Conservation (phyloP, 352 stramenopile species). For the Globisporangium irregulare region DNA sequence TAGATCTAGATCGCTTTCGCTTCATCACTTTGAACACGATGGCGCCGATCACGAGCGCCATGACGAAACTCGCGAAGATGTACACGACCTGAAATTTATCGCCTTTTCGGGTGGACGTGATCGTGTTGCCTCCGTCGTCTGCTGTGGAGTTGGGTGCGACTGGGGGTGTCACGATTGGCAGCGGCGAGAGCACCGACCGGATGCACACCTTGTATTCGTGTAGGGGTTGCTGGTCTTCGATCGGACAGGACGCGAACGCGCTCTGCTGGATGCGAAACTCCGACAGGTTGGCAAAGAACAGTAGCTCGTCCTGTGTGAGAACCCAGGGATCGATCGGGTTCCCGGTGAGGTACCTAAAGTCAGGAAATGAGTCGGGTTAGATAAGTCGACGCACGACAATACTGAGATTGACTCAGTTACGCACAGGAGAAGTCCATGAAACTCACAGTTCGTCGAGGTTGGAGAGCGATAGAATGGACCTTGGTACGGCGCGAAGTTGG, state of each 20-base stretch:
- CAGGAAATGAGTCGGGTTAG: not conserved
- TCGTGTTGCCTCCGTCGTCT: not conserved
- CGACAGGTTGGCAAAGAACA: slow-evolving; percentile 29
- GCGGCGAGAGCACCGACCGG: not conserved
- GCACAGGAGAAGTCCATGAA: not conserved
- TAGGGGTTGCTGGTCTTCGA: slow-evolving; percentile 25
- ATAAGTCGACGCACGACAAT: not conserved
- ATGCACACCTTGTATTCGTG: slow-evolving; percentile 33
- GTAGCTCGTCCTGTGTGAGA: slow-evolving; percentile 21
- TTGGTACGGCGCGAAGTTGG: slow-evolving; percentile 12
- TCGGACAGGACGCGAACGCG: slow-evolving; percentile 36
- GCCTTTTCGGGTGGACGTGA: not conserved
- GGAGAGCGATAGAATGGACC: slow-evolving; percentile 11
- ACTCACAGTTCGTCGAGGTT: slow-evolving; percentile 24
- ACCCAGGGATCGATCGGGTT: slow-evolving; percentile 35
- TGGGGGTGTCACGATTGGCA: not conserved
- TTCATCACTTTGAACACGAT: slow-evolving; percentile 16
- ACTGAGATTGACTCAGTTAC: not conserved
- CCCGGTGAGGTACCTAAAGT: slow-evolving; percentile 24
- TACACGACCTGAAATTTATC: slow-evolving; percentile 29
- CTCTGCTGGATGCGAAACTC: slow-evolving; percentile 34
- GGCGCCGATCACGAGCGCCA: slow-evolving; percentile 29
- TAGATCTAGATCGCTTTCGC: not conserved
- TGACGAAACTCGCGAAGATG: slow-evolving; percentile 33
- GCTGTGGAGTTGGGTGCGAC: slow-evolving; percentile 6